Evolutionary conservation across 768 basidiomycete genomes (phyloP), one percentile per base, ranked within the genome.

Genomic region (Boletus rufocinnamomeus): DNA sequence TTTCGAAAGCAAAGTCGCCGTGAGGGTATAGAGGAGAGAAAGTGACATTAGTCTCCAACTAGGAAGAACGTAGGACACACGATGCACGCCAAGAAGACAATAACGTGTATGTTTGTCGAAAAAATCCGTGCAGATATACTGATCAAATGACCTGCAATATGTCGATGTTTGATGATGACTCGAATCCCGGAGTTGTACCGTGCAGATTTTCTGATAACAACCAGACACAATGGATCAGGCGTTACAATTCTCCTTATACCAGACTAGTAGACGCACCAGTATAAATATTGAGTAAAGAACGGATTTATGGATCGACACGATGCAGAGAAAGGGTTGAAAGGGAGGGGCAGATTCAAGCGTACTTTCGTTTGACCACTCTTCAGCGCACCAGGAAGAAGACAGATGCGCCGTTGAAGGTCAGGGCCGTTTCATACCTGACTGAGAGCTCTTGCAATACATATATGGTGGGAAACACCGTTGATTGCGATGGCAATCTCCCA

Each of bases 401-500:
- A 17, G 5, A 25, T 32, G 43, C 14, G 13, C 8, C 4, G 4
- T 34, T 17, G 14, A 52, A 28, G 6, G n/a, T 23, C n/a, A 25
- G 3, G 11, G 1, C 1, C 19, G 13, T 28, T 51, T 51, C 52
- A 49, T 41, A 19, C n/a, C 43, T 28, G 44, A 44, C 44, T 23
- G 10, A 32, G 37, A 16, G 14, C n/a, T 16, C 34, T 28, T 21
- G 43, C 32, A 48, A n/a, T 17, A 32, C 11, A 55, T 30, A 23
- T 40, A 61, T 0, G 45, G 61, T 51, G 59, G 65, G 56, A 67
- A 69, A 52, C 43, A 35, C 56, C 51, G 23, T 19, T 17, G 27
- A 23, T 50, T 17, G 37, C 41, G 4, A 27, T 46, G 34, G 40
- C 8, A 47, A 30, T 41, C 21, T 56, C 17, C 17, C 37, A 46